phyloP scores from a whole-genome alignment of 805 yeast species.

The Monosporozyma aerobia region DNA sequence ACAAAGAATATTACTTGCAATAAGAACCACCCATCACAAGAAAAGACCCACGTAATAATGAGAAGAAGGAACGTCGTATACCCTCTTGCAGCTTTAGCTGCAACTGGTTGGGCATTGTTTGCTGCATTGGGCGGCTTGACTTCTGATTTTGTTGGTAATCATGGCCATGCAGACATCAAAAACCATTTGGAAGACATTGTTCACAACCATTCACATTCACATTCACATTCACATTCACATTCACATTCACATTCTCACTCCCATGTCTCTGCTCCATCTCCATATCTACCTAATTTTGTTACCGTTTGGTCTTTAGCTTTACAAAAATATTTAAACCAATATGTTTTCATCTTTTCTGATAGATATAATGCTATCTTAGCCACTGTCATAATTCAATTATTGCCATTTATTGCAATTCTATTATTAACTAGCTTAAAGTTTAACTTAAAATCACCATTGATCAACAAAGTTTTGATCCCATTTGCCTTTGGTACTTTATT shows the following conservation, averaged over 20 bases:
- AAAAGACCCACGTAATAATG: not conserved
- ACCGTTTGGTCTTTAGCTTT: not conserved
- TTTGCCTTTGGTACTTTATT: slow-evolving; percentile 71
- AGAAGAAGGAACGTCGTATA: not conserved
- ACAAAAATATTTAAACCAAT: slow-evolving; percentile 5
- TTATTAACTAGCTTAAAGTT: not conserved
- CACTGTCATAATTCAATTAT: slow-evolving; percentile 53
- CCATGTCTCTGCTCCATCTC: slow-evolving; percentile 1
- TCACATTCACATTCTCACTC: not conserved
- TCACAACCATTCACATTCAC: not conserved
- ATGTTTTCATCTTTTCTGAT: slow-evolving; percentile 30
- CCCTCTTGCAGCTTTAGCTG: not conserved
- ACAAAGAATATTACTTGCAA: no score
- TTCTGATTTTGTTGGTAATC: not conserved
- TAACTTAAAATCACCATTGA: not conserved
- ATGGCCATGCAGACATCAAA: not conserved
- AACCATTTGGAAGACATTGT: not conserved
- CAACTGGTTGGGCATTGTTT: not conserved
- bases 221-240: not conserved
- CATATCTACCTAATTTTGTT: slow-evolving; percentile 1
- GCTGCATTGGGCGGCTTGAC: not conserved
- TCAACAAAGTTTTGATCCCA: slow-evolving; percentile 38
- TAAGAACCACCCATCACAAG: not conserved
- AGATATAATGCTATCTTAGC: slow-evolving; percentile 56
- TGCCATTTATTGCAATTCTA: slow-evolving; percentile 48